phyloP scores from a whole-genome alignment of 768 basidiomycete species.

The Filobasidium wieringae region DNA sequence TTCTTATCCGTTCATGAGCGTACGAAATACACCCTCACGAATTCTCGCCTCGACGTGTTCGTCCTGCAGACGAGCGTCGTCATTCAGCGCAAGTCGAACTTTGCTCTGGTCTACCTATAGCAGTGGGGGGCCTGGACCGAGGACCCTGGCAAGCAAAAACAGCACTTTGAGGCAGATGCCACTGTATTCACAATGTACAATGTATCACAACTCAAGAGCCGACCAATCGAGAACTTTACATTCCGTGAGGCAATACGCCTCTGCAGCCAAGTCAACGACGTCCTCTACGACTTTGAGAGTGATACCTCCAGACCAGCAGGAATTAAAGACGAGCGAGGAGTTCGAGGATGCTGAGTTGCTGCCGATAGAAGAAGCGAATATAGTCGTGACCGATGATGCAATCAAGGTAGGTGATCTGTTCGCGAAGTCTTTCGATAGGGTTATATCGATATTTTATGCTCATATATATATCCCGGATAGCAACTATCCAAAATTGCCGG shows the following conservation, averaged over 20 bases:
- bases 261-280: background rate
- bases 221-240: background rate
- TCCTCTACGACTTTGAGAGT: background rate
- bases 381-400: constrained; percentile 29
- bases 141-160: too few species aligned
- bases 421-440: background rate
- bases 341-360: constrained; percentile 30
- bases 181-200: too few species aligned
- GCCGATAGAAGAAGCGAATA: constrained; percentile 20
- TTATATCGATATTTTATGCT: background rate
- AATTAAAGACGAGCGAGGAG: constrained; percentile 31
- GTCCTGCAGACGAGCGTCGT: background rate
- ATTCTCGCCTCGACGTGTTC: background rate
- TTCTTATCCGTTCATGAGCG: too few species aligned
- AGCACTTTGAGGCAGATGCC: too few species aligned
- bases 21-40: background rate
- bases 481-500: constrained; percentile 62
- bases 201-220: too few species aligned
- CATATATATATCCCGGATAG: constrained; percentile 41
- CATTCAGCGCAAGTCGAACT: too few species aligned
- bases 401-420: constrained; percentile 20
- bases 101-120: too few species aligned
- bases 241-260: background rate
- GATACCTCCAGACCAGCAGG: constrained; percentile 7
- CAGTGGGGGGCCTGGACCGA: too few species aligned